Conservation (phyloP, 2,329 filamentous ascomycete species). For the Pestalotiopsis sp. region DNA sequence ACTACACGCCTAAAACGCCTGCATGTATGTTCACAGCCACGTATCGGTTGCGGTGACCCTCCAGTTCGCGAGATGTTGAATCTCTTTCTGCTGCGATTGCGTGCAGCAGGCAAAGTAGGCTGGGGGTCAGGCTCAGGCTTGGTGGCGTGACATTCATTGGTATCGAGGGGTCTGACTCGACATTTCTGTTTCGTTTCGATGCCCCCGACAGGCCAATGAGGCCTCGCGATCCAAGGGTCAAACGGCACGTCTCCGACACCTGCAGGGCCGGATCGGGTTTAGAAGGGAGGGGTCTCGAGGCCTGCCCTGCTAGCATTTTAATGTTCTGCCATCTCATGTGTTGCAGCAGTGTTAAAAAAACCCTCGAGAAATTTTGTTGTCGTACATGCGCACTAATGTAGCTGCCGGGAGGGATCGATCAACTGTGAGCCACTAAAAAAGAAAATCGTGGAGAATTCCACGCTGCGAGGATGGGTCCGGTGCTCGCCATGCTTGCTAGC, state of each 20-base stretch:
- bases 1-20: not conserved
- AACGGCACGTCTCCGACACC: conserved; percentile 11
- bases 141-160: conserved; percentile 5
- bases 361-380: too few species aligned
- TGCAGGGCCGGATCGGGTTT: conserved; percentile 6
- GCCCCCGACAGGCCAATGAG: not conserved
- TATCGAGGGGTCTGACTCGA: conserved; percentile 9
- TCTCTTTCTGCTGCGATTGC: not conserved
- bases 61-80: not conserved
- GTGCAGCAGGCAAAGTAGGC: not conserved
- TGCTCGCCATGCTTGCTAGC: not conserved
- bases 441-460: not conserved
- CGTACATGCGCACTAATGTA: not conserved
- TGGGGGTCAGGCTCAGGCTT: not conserved
- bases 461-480: not conserved
- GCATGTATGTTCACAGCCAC: not conserved
- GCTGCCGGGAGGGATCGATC: not conserved
- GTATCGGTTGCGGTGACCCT: not conserved
- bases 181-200: conserved; percentile 11
- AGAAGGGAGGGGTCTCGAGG: not conserved
- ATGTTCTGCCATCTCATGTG: not conserved
- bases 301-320: not conserved
- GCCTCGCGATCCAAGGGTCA: not conserved
- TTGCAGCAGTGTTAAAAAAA: too few species aligned
- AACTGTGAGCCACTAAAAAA: not conserved